These are phyloP conservation scores for Fusarium anguioides DNA, from an alignment of 2,329 filamentous ascomycete genomes.

Conservation along the genomic window DNA sequence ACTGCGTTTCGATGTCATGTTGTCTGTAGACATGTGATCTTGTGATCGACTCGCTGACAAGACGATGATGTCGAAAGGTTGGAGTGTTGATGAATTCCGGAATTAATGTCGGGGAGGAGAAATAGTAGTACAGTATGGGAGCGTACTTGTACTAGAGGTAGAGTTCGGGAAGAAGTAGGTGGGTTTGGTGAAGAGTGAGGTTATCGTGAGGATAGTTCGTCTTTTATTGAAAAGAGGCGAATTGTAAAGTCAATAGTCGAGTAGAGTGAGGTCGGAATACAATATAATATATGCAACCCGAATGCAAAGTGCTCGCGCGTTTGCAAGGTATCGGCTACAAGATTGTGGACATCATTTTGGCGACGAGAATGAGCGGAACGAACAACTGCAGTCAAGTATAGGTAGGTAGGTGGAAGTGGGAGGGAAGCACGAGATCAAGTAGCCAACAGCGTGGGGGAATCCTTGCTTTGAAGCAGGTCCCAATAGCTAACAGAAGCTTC, in stretches of 20 bases:
- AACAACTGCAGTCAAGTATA: constrained; percentile 39
- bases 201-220: constrained; percentile 24
- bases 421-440: constrained; percentile 42
- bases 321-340: constrained; percentile 39
- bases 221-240: constrained; percentile 2
- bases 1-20: constrained; percentile 42
- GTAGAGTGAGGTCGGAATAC: constrained; percentile 15
- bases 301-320: constrained; percentile 39
- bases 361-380: constrained; percentile 38
- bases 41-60: background rate
- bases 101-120: background rate
- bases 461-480: constrained; percentile 21
- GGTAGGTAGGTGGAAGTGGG: background rate
- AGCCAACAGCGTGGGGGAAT: constrained; percentile 40
- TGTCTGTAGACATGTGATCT: constrained; percentile 12
- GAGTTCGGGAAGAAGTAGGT: constrained; percentile 7
- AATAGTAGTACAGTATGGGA: background rate
- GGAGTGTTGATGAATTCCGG: background rate
- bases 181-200: constrained; percentile 10
- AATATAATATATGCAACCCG: constrained; percentile 20
- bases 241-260: background rate
- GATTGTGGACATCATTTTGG: constrained; percentile 42
- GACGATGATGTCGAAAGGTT: background rate
- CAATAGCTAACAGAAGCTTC: constrained; percentile 23
- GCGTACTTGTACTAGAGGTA: background rate